Base-by-base conservation (phyloP, 306 rosid species). In the Lablab purpureus region DNA sequence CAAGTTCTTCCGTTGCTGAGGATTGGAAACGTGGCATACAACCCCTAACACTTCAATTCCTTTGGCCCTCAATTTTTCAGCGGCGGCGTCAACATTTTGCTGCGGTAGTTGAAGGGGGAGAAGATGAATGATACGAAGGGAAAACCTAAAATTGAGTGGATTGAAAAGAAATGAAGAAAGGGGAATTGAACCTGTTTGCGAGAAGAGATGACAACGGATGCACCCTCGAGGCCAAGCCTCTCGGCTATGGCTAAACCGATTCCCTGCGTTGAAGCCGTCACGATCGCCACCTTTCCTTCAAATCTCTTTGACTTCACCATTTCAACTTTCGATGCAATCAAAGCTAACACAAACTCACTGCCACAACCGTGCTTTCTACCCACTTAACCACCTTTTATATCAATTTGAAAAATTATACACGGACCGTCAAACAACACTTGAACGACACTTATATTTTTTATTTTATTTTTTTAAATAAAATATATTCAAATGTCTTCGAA, bases 181-280 rank as follows among this genome's bases (percentile, higher is more conserved):
- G 49, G 49, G 17, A 43, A 43, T 11, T 0, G 25, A 49, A 92
- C 99, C 97, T 93, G 98, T 75, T 36, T 87, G 71, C 99, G 99
- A 43, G 99, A 95, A 65, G 99, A 95, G 80, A 95, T 67, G 11
- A 95, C 97, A 27, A 95, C 88, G 49, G 93, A 86, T 19, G 97
- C 99, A 52, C 99, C 98, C 83, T 95, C 99, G 23, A 91, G 82
- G 19, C 94, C 99, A 50, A 95, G 94, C 40, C 99, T 94, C 84
- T 89, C 87, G 23, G 96, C 98, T 36, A 95, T 95, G 65, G 77
- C 28, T 45, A 93, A 93, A 67, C 99, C 99, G 51, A 95, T 95
- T 46, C 99, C 98, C 84, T 93, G 99, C 32, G 99, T 93, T 0
- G 98, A 95, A 65, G 99, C 99, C 1, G 99, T 93, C 15, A 95